These are phyloP conservation scores for Cladosporium colombiae DNA, from an alignment of 2,329 filamentous ascomycete genomes.

Conservation along the genomic window DNA sequence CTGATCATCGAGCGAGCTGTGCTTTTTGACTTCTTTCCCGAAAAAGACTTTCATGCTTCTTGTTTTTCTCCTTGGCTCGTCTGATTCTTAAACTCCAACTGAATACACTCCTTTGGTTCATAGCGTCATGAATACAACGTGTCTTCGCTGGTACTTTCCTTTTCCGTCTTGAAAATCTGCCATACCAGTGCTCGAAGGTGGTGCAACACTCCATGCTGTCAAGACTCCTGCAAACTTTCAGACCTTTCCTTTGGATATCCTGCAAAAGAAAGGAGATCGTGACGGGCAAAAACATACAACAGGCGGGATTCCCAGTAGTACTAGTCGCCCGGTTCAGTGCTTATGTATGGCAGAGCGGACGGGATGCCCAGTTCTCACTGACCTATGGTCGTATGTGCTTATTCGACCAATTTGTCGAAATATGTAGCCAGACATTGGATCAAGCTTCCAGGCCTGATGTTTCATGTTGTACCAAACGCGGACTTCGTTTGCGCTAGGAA, in stretches of 20 bases:
- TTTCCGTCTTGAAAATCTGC: too few species aligned
- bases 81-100: background rate
- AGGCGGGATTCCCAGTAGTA: background rate
- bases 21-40: background rate
- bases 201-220: background rate
- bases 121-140: background rate
- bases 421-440: too few species aligned
- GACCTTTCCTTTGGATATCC: background rate
- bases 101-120: constrained; percentile 10
- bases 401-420: too few species aligned
- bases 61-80: background rate
- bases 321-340: background rate
- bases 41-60: background rate
- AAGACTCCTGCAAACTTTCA: background rate
- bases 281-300: background rate
- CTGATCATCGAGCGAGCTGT: background rate
- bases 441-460: too few species aligned
- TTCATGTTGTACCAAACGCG: too few species aligned
- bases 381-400: background rate
- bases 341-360: background rate
- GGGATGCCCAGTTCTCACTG: background rate
- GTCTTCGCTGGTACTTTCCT: background rate
- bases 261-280: background rate
- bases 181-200: too few species aligned
- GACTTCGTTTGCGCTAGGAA: too few species aligned